Evolutionary conservation across 768 basidiomycete genomes (phyloP).

Genomic region (Russula griseocarnosa): DNA sequence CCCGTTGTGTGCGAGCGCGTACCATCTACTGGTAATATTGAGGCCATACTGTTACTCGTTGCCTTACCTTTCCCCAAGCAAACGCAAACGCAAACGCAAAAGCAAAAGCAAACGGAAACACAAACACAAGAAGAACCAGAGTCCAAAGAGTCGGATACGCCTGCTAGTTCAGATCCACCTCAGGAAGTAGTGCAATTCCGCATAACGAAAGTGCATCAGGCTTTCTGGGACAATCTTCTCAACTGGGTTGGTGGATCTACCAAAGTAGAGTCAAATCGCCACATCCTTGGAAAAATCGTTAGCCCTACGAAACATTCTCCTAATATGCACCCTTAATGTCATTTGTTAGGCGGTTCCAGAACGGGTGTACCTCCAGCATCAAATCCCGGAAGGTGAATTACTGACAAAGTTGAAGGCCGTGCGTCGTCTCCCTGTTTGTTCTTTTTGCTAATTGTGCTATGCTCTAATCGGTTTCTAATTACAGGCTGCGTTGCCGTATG

Average conservation of each 20-base stretch:
- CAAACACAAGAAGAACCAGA: slow-evolving; percentile 24
- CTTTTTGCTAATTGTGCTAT: neutral
- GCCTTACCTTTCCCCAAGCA: slow-evolving; percentile 43
- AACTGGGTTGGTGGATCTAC: slow-evolving; percentile 60
- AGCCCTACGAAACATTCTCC: slow-evolving; percentile 16
- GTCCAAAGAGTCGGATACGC: slow-evolving; percentile 11
- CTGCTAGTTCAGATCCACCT: slow-evolving; percentile 20
- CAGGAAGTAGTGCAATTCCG: slow-evolving; percentile 45
- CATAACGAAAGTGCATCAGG: slow-evolving; percentile 45
- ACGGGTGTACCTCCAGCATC: slow-evolving; percentile 54
- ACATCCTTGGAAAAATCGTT: slow-evolving; percentile 47
- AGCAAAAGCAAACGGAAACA: slow-evolving; percentile 6
- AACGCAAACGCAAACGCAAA: slow-evolving; percentile 14
- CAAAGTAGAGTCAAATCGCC: slow-evolving; percentile 48
- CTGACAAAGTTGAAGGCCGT: slow-evolving; percentile 60
- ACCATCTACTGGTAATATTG: slow-evolving; percentile 21
- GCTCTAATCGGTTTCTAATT: neutral
- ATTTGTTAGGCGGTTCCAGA: slow-evolving; percentile 40
- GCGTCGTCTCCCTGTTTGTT: slow-evolving; percentile 26
- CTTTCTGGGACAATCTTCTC: slow-evolving; percentile 55
- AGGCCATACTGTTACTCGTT: slow-evolving; percentile 42
- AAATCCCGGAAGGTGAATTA: slow-evolving; percentile 51
- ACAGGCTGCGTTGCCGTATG: slow-evolving; percentile 46
- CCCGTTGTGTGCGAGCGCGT: slow-evolving; percentile 48
- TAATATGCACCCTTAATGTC: neutral